These are phyloP conservation scores for Cryptosporidium meleagridis DNA, from an alignment of 169 alveolate genomes.

Conservation along the genomic window DNA sequence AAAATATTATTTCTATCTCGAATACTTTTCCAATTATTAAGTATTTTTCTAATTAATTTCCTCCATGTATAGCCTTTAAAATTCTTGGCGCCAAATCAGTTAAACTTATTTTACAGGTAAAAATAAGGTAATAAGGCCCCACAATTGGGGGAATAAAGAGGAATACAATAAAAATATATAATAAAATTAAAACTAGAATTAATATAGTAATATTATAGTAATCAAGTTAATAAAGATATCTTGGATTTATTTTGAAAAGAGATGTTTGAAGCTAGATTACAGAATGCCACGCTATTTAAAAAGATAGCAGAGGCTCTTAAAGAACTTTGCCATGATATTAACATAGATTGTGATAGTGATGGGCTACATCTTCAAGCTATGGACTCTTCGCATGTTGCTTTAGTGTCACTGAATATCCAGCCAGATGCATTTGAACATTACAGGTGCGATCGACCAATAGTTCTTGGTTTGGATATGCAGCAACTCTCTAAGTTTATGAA, in stretches of 20 bases:
- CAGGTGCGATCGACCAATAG: conserved; percentile 86
- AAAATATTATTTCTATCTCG: background rate
- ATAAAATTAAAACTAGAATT: background rate
- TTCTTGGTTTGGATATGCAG: conserved; percentile 69
- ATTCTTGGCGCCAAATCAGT: background rate
- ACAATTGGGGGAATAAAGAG: background rate
- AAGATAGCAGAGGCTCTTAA: conserved; percentile 91
- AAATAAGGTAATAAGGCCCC: background rate
- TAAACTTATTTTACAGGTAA: background rate
- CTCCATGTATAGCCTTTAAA: background rate
- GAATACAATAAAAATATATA: background rate
- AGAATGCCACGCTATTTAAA: conserved; percentile 91
- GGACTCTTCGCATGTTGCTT: conserved; percentile 91
- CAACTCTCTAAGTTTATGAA: conserved; percentile 70
- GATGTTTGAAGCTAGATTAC: conserved; percentile 92
- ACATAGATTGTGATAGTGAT: conserved; percentile 88
- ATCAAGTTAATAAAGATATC: background rate
- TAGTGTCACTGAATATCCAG: conserved; percentile 85
- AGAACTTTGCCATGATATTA: conserved; percentile 89
- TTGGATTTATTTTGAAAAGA: conserved; percentile 46
- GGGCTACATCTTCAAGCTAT: conserved; percentile 91
- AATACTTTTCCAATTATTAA: background rate
- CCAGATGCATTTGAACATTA: conserved; percentile 90
- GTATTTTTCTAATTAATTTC: background rate
- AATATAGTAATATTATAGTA: background rate